These are phyloP conservation scores for Schoenoplectus triqueter DNA, from an alignment of 202 grass and related monocot genomes.

Conservation along the genomic window DNA sequence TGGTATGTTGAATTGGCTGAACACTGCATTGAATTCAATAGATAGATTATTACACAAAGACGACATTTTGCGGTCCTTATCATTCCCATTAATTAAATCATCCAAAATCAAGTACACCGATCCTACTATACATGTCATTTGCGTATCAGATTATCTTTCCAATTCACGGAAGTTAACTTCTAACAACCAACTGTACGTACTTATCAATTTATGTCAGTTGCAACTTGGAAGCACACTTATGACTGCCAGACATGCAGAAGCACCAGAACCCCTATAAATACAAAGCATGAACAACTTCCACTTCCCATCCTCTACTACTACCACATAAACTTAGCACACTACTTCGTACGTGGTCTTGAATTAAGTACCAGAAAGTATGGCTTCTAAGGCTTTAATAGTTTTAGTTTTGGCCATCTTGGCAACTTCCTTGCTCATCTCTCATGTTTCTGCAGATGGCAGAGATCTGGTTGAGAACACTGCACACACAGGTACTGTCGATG, in stretches of 20 bases:
- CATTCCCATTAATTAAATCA: background rate
- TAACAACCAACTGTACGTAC: background rate
- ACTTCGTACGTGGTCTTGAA: background rate
- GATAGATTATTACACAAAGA: background rate
- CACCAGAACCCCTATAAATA: background rate
- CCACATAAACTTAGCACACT: background rate
- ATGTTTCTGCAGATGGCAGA: background rate
- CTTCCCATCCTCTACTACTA: slow-evolving; percentile 2
- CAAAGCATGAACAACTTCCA: background rate
- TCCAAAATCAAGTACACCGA: background rate
- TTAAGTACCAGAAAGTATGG: background rate
- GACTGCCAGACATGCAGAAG: background rate
- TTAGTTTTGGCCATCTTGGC: slow-evolving; percentile 2
- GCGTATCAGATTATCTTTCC: background rate
- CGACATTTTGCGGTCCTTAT: background rate
- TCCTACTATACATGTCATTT: background rate
- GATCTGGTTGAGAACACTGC: background rate
- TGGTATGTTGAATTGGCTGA: background rate
- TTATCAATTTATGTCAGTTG: background rate
- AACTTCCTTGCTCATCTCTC: slow-evolving; percentile 4
- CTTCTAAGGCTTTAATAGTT: background rate
- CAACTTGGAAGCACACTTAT: background rate
- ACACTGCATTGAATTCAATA: background rate
- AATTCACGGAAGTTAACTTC: background rate
- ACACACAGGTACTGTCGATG: slow-evolving; percentile 3